Evolutionary conservation across 2,329 filamentous ascomycete genomes (phyloP).

Genomic region (Alternaria ventricosa): DNA sequence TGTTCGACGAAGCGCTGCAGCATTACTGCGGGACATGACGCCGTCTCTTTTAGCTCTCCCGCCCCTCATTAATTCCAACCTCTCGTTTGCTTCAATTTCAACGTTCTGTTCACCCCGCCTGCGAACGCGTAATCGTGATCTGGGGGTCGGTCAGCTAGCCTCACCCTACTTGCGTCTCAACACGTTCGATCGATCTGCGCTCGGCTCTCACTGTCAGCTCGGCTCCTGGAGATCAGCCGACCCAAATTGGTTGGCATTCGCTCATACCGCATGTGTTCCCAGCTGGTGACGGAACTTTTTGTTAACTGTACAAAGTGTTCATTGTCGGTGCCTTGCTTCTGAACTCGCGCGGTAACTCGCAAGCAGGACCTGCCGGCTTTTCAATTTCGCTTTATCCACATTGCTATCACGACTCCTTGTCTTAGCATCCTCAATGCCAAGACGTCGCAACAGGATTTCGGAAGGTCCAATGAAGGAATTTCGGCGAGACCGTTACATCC

Average conservation of each 20-base stretch:
- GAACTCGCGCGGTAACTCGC: background rate
- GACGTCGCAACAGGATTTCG: background rate
- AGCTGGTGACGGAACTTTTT: constrained; percentile 2
- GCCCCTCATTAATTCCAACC: constrained; percentile 23
- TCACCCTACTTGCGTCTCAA: constrained; percentile 23
- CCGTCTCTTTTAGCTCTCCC: constrained; percentile 24
- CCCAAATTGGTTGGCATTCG: constrained; percentile 2
- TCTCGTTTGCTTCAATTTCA: constrained; percentile 13
- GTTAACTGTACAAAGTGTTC: background rate
- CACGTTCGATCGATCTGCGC: constrained; percentile 14
- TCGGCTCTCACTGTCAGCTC: constrained; percentile 3
- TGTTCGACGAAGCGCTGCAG: constrained; percentile 4
- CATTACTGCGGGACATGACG: constrained; percentile 19
- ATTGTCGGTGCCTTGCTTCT: background rate
- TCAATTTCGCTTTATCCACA: constrained; percentile 4
- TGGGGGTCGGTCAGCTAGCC: constrained; percentile 10
- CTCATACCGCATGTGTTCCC: background rate
- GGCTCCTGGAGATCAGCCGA: background rate
- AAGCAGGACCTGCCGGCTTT: background rate
- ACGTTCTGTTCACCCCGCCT: constrained; percentile 13
- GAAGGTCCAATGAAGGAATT: background rate
- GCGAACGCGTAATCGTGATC: constrained; percentile 25
- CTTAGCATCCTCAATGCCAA: constrained; percentile 5
- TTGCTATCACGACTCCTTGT: constrained; percentile 1
- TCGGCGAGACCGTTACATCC: constrained; percentile 6